phyloP scores from a whole-genome alignment of 768 basidiomycete genomes.

The Gloeophyllum trabeum region DNA sequence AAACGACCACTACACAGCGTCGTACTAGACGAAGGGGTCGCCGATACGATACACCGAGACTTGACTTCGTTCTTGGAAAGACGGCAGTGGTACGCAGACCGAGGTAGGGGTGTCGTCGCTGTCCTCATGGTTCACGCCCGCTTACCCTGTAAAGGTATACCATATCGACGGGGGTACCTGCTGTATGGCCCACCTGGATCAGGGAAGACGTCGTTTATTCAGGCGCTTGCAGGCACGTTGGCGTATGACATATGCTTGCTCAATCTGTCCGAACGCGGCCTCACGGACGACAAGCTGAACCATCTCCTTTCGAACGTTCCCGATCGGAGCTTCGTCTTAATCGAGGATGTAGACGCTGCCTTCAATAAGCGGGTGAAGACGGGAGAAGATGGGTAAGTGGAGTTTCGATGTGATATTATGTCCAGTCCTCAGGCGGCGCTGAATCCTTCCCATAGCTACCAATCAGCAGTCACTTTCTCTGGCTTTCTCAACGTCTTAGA shows the following conservation, averaged over 20 bases:
- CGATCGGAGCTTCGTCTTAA: constrained; percentile 86
- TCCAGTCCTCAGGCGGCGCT: constrained; percentile 3
- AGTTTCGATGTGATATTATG: background rate
- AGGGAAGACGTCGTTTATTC: constrained; percentile 97
- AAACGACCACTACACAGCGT: constrained; percentile 86
- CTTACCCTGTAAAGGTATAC: constrained; percentile 75
- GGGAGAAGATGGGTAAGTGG: constrained; percentile 78
- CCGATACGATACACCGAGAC: constrained; percentile 77
- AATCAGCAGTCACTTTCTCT: constrained; percentile 94
- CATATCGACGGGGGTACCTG: constrained; percentile 92
- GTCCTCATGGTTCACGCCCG: background rate
- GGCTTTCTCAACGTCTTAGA: constrained; percentile 95
- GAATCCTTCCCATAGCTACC: constrained; percentile 44
- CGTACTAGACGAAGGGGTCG: constrained; percentile 72
- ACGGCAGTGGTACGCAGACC: constrained; percentile 90
- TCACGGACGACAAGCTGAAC: constrained; percentile 93
- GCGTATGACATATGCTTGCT: constrained; percentile 94
- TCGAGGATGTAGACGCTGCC: constrained; percentile 96
- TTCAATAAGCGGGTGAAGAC: constrained; percentile 91
- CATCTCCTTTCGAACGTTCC: constrained; percentile 89
- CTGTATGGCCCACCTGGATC: constrained; percentile 95
- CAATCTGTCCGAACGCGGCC: constrained; percentile 90
- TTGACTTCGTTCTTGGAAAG: constrained; percentile 72
- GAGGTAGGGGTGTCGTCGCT: constrained; percentile 44
- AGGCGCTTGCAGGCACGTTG: constrained; percentile 86